These are phyloP conservation scores for Niveomyces coronatus DNA, from an alignment of 2,329 filamentous ascomycete species.

Conservation along the genomic window DNA sequence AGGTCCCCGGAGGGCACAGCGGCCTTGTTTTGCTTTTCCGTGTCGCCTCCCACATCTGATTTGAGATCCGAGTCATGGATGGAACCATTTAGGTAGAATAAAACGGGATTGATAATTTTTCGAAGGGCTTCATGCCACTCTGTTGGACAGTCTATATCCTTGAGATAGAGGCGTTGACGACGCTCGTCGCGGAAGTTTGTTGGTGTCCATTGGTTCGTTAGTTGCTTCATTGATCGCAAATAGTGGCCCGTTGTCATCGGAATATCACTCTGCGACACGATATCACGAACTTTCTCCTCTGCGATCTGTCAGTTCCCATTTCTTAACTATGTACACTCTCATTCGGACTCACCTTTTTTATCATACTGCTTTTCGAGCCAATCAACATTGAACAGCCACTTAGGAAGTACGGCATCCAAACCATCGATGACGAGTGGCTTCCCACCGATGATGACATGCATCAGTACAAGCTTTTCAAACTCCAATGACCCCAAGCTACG, in stretches of 20 bases:
- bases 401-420: slow-evolving; percentile 67
- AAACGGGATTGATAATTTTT: slow-evolving; percentile 64
- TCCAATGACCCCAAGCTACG: slow-evolving; percentile 63
- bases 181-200: slow-evolving; percentile 68
- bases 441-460: slow-evolving; percentile 76
- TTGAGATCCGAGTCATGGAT: slow-evolving; percentile 32
- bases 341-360: slow-evolving; percentile 54
- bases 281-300: slow-evolving; percentile 81
- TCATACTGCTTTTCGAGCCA: slow-evolving; percentile 76
- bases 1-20: slow-evolving; percentile 74
- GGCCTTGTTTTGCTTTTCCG: slow-evolving; percentile 40
- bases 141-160: slow-evolving; percentile 89
- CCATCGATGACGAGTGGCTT: slow-evolving; percentile 87
- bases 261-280: slow-evolving; percentile 61
- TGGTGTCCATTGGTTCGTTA: slow-evolving; percentile 72
- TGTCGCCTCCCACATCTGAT: slow-evolving; percentile 26
- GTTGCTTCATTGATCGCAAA: slow-evolving; percentile 71
- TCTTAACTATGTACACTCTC: neutral
- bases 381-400: slow-evolving; percentile 63
- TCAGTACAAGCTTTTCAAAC: slow-evolving; percentile 75
- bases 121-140: slow-evolving; percentile 77
- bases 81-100: slow-evolving; percentile 86
- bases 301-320: slow-evolving; percentile 14
- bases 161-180: slow-evolving; percentile 82
- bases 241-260: slow-evolving; percentile 87